phyloP scores from a whole-genome alignment of 441 rosid species.

The Erysimum cheiri region DNA sequence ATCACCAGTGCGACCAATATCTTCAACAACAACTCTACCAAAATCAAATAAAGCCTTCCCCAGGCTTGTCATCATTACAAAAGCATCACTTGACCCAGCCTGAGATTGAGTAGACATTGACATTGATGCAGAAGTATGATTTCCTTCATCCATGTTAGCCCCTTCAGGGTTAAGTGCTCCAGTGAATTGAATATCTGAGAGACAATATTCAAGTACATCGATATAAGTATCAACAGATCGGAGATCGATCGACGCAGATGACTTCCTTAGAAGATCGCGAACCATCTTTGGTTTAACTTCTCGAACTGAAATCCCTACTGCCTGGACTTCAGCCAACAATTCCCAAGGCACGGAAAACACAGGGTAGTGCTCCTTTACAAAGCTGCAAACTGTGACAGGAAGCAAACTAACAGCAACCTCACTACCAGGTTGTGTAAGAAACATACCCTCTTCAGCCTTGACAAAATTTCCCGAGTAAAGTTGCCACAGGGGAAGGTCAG shows the following conservation, averaged over 20 bases:
- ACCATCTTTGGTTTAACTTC: slow-evolving; percentile 99
- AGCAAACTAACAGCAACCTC: slow-evolving; percentile 82
- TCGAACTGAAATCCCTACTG: slow-evolving; percentile 71
- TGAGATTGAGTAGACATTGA: slow-evolving; percentile 56
- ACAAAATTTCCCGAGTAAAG: slow-evolving; percentile 92
- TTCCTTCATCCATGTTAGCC: slow-evolving; percentile 51
- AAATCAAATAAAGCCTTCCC: slow-evolving; percentile 97
- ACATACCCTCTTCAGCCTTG: slow-evolving; percentile 98
- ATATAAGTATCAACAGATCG: slow-evolving; percentile 85
- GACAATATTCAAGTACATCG: slow-evolving; percentile 95
- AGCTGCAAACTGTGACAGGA: slow-evolving; percentile 94
- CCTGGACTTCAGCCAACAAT: slow-evolving; percentile 87
- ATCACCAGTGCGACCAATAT: slow-evolving; percentile 86
- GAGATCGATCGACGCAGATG: slow-evolving; percentile 75
- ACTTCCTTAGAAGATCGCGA: slow-evolving; percentile 77
- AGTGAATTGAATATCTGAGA: slow-evolving; percentile 79
- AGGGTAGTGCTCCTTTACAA: slow-evolving; percentile 96
- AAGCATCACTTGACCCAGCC: slow-evolving; percentile 91
- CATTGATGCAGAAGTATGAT: slow-evolving; percentile 48
- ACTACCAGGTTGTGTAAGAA: slow-evolving; percentile 94
- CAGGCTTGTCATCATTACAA: slow-evolving; percentile 95
- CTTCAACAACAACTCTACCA: slow-evolving; percentile 96
- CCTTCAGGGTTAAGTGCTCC: slow-evolving; percentile 52
- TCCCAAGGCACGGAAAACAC: slow-evolving; percentile 99
- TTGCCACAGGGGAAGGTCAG: slow-evolving; percentile 98